These are phyloP conservation scores for Dionaea muscipula DNA, from an alignment of 179 eudicot species.

Conservation along the genomic window DNA sequence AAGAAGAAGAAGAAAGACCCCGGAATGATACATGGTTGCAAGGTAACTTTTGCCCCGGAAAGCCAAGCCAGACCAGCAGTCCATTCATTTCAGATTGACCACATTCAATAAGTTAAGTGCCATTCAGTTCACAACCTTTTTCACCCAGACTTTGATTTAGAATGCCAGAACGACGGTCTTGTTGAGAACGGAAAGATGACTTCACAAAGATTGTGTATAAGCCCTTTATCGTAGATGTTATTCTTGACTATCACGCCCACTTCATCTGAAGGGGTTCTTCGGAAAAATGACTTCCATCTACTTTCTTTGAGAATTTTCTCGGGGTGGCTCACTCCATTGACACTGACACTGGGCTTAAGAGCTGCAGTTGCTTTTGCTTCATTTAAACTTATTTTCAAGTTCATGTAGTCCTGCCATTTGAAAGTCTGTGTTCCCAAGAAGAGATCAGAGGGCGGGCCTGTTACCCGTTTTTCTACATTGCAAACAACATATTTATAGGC, in stretches of 20 bases:
- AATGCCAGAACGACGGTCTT: slow-evolving; percentile 39
- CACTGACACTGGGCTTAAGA: slow-evolving; percentile 58
- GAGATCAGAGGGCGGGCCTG: neutral
- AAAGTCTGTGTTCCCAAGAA: slow-evolving; percentile 41
- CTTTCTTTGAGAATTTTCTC: slow-evolving; percentile 39
- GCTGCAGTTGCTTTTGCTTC: slow-evolving; percentile 76
- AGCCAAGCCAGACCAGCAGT: too few species aligned
- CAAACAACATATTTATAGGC: too few species aligned
- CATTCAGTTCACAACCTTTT: neutral
- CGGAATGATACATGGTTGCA: too few species aligned
- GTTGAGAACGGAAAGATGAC: slow-evolving; percentile 57
- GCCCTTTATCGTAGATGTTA: slow-evolving; percentile 67
- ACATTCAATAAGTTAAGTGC: neutral
- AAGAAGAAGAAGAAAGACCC: too few species aligned
- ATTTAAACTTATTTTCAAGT: slow-evolving; percentile 51
- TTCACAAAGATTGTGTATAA: slow-evolving; percentile 50
- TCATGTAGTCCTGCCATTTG: slow-evolving; percentile 80
- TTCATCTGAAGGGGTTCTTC: slow-evolving; percentile 57
- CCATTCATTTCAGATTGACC: too few species aligned
- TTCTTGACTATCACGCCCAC: slow-evolving; percentile 29
- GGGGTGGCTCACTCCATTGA: slow-evolving; percentile 34
- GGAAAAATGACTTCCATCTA: slow-evolving; percentile 72
- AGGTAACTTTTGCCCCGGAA: too few species aligned
- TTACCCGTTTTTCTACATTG: too few species aligned
- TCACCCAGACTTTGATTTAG: slow-evolving; percentile 25